Percentiles rank a stretch among this genome's conserved stretches.
phyloP scores from a whole-genome alignment of 345 rosid genomes.

The Abelmoschus esculentus region DNA sequence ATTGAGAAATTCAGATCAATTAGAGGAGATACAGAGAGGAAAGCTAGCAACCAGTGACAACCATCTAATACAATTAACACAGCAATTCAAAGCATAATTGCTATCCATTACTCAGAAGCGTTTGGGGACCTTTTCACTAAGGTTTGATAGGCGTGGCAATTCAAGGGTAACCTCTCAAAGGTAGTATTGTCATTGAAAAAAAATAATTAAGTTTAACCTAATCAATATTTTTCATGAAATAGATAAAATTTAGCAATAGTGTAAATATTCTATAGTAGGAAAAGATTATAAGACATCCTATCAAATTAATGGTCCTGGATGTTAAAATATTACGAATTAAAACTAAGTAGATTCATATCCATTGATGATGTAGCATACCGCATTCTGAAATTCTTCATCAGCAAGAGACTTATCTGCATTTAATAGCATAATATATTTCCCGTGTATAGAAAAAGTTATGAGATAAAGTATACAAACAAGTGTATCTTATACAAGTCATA shows the following conservation, averaged over 20 bases:
- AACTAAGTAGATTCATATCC: neutral
- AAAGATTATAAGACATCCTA: neutral
- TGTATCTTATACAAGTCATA: conserved; percentile 4
- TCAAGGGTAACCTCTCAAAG: neutral
- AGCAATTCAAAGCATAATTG: neutral
- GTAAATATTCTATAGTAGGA: neutral
- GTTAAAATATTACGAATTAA: neutral
- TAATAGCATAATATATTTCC: conserved; percentile 18
- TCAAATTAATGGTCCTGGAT: neutral
- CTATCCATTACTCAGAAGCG: neutral
- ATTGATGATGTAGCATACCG: conserved; percentile 11
- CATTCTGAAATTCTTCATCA: conserved; percentile 19
- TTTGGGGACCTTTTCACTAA: neutral
- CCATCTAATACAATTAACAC: neutral
- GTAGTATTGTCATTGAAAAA: neutral
- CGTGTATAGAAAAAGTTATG: conserved; percentile 22
- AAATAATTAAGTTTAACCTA: no score
- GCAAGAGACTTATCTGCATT: conserved; percentile 19
- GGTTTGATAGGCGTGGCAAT: neutral
- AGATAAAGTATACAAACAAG: conserved; percentile 13
- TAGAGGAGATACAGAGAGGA: neutral
- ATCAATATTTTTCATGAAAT: neutral
- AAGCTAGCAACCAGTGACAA: neutral
- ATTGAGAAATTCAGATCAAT: neutral
- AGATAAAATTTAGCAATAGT: neutral